Conservation (phyloP, 2,329 filamentous ascomycete genomes). For the Paraconiothyrium sp. region DNA sequence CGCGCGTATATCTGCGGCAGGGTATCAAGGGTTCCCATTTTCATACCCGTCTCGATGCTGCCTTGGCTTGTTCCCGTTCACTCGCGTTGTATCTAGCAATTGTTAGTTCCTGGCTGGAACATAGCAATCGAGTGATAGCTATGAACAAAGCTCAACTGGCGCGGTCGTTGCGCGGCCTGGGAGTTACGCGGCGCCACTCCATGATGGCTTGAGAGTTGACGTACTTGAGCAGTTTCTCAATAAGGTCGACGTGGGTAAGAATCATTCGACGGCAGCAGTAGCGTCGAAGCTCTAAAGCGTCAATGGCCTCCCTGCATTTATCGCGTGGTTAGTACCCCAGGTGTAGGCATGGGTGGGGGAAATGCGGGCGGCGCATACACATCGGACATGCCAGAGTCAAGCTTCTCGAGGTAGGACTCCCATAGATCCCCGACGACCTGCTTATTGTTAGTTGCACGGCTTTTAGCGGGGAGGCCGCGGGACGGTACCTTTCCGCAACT, state of each 20-base stretch:
- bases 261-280: constrained; percentile 99
- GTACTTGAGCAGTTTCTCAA: constrained; percentile 86
- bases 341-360: neutral
- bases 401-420: constrained; percentile 91
- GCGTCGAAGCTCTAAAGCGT: constrained; percentile 88
- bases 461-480: constrained; percentile 19
- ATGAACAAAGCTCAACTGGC: neutral
- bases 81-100: constrained; percentile 45
- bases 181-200: constrained; percentile 15
- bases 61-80: constrained; percentile 46
- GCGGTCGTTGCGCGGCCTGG: constrained; percentile 7
- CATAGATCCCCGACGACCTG: constrained; percentile 97
- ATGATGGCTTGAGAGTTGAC: constrained; percentile 31
- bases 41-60: constrained; percentile 32
- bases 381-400: constrained; percentile 68
- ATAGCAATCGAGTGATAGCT: neutral
- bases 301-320: constrained; percentile 84
- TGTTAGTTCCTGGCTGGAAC: constrained; percentile 27
- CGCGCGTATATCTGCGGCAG: neutral
- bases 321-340: constrained; percentile 20
- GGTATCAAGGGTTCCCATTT: neutral
- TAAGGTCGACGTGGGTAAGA: constrained; percentile 98
- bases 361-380: constrained; percentile 37
- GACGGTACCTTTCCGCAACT: constrained; percentile 91
- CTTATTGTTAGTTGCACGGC: constrained; percentile 36